phyloP scores from a whole-genome alignment of 2,329 filamentous ascomycete species.

The Aspergillus sergii region DNA sequence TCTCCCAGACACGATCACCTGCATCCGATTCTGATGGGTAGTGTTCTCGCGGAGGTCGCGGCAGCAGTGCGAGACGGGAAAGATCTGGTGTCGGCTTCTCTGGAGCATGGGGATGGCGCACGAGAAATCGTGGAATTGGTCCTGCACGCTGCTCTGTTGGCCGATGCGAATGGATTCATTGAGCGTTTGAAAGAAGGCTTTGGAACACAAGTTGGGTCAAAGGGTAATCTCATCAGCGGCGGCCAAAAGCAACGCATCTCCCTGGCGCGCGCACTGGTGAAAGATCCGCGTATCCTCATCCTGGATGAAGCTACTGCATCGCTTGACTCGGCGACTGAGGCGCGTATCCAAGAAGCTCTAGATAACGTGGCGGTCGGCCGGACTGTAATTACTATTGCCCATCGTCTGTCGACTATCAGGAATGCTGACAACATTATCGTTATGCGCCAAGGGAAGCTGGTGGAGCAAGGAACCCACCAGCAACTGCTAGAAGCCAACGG shows the following conservation, averaged over 20 bases:
- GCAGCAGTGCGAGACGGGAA: slow-evolving; percentile 50
- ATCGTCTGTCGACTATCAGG: slow-evolving; percentile 49
- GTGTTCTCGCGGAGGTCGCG: slow-evolving; percentile 51
- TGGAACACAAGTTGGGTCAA: slow-evolving; percentile 80
- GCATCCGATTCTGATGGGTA: slow-evolving; percentile 51
- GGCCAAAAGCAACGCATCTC: slow-evolving; percentile 91
- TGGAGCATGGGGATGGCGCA: slow-evolving; percentile 49
- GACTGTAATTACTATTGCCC: slow-evolving; percentile 45
- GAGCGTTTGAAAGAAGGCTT: slow-evolving; percentile 74
- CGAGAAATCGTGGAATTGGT: slow-evolving; percentile 53
- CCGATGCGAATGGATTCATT: slow-evolving; percentile 69
- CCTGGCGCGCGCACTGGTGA: slow-evolving; percentile 81
- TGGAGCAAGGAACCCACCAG: slow-evolving; percentile 49
- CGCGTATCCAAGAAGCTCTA: slow-evolving; percentile 80
- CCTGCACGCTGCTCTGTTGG: slow-evolving; percentile 62
- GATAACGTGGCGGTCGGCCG: slow-evolving; percentile 67
- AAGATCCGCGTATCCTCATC: slow-evolving; percentile 78
- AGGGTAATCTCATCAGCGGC: slow-evolving; percentile 79
- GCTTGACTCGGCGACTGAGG: slow-evolving; percentile 84
- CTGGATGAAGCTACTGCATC: slow-evolving; percentile 90
- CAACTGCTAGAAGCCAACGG: slow-evolving; percentile 42
- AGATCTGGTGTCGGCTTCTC: slow-evolving; percentile 45
- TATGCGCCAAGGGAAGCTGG: slow-evolving; percentile 43
- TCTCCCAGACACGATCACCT: slow-evolving; percentile 49
- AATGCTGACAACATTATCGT: slow-evolving; percentile 50